Conservation (phyloP, 345 rosid genomes). For the Gossypium turneri region DNA sequence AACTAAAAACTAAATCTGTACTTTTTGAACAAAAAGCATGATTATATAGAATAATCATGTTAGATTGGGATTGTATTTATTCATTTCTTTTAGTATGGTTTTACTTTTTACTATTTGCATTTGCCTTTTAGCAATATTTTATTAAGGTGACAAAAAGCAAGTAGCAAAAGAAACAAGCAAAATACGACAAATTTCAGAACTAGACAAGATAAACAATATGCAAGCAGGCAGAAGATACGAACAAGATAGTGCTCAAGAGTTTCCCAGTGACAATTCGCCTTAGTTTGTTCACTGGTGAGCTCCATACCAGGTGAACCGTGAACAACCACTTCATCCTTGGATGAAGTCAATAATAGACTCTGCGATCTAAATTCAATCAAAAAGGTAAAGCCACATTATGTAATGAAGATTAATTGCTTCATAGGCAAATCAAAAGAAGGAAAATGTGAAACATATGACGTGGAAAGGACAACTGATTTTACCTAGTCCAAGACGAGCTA, state of each 20-base stretch:
- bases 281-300: constrained; percentile 36
- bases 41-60: background rate
- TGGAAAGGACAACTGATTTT: constrained; percentile 1
- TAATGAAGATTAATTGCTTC: constrained; percentile 4
- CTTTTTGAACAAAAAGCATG: background rate
- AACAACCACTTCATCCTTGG: constrained; percentile 47
- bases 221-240: constrained; percentile 35
- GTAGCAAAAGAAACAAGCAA: background rate
- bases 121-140: constrained; percentile 6
- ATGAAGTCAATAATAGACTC: constrained; percentile 55
- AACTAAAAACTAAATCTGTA: background rate
- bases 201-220: constrained; percentile 1
- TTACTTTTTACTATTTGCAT: background rate
- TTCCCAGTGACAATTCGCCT: constrained; percentile 70
- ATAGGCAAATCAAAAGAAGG: background rate
- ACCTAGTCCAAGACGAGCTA: constrained; percentile 45
- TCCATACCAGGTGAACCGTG: constrained; percentile 52
- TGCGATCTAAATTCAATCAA: constrained; percentile 43
- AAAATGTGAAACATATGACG: background rate
- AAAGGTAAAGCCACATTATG: constrained; percentile 14
- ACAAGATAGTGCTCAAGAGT: constrained; percentile 89
- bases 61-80: background rate
- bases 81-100: background rate
- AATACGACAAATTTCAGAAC: background rate
- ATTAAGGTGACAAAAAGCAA: background rate